Percentiles rank a stretch among this genome's conserved stretches.
phyloP scores from a whole-genome alignment of 768 basidiomycete genomes.

The Suillus fuscotomentosus region DNA sequence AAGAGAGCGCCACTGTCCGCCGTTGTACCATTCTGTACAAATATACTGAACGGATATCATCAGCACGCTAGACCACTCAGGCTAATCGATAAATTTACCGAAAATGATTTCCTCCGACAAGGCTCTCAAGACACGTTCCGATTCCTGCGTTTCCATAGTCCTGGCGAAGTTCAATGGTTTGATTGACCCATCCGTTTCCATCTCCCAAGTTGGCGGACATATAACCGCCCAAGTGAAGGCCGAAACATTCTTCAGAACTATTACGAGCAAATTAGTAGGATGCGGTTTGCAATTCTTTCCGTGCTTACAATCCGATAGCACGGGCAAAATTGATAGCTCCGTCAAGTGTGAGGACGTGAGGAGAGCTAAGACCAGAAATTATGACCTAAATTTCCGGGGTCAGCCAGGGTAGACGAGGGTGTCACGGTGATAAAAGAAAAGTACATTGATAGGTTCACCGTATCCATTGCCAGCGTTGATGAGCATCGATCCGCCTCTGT shows the following conservation, averaged over 20 bases:
- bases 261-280: constrained; percentile 9
- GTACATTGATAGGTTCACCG: constrained; percentile 47
- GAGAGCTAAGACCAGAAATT: constrained; percentile 62
- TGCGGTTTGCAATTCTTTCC: background rate
- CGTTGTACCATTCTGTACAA: constrained; percentile 53
- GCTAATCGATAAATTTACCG: constrained; percentile 25
- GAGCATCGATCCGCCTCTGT: constrained; percentile 44
- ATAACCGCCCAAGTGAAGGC: constrained; percentile 33
- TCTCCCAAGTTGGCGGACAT: constrained; percentile 48
- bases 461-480: constrained; percentile 35
- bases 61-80: background rate
- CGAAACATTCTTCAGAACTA: constrained; percentile 40
- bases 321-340: constrained; percentile 60
- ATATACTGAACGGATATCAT: constrained; percentile 37
- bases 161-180: constrained; percentile 43
- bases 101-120: constrained; percentile 49
- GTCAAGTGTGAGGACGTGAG: constrained; percentile 50
- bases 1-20: constrained; percentile 55
- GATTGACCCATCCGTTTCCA: constrained; percentile 42
- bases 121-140: constrained; percentile 41
- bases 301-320: constrained; percentile 60
- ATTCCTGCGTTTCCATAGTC: constrained; percentile 34
- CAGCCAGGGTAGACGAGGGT: background rate
- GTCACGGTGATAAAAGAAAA: background rate
- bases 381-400: constrained; percentile 43